Percentiles rank a stretch among this genome's conserved stretches.
Conservation (phyloP, 495 filamentous ascomycete species). For the Massariosphaeria phaeospora region DNA sequence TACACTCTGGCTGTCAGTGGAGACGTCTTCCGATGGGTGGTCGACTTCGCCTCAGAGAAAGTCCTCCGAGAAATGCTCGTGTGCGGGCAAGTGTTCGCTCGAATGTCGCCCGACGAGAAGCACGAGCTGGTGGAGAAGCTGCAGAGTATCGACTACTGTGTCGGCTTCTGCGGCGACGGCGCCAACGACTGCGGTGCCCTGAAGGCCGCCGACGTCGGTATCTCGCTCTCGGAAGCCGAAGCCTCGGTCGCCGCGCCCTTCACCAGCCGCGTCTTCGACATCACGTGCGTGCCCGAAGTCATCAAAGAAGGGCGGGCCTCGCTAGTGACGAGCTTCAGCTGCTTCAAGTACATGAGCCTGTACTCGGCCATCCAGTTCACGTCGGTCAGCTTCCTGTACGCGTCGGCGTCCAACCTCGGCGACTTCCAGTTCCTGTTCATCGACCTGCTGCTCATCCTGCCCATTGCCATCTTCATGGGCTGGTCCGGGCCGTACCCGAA, state of each 20-base stretch:
- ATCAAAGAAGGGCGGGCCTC: slow-evolving; percentile 92
- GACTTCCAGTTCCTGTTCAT: slow-evolving; percentile 99
- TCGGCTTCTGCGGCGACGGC: slow-evolving; percentile 95
- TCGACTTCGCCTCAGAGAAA: slow-evolving; percentile 79
- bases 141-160: slow-evolving; percentile 92
- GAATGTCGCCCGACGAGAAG: slow-evolving; percentile 99
- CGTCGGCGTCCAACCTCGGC: slow-evolving; percentile 89
- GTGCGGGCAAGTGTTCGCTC: slow-evolving; percentile 86
- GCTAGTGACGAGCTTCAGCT: slow-evolving; percentile 95
- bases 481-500: slow-evolving; percentile 81
- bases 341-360: slow-evolving; percentile 99
- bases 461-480: slow-evolving; percentile 98
- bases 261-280: slow-evolving; percentile 92
- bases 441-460: slow-evolving; percentile 85
- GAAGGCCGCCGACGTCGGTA: slow-evolving; percentile 98
- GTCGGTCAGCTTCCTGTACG: slow-evolving; percentile 96
- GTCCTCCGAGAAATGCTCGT: slow-evolving; percentile 77
- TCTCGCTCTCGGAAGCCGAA: slow-evolving; percentile 95
- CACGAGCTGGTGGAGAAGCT: slow-evolving; percentile 97
- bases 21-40: slow-evolving; percentile 93
- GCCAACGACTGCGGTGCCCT: slow-evolving; percentile 98
- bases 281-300: slow-evolving; percentile 89
- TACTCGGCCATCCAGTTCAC: slow-evolving; percentile 99
- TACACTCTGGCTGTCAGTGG: slow-evolving; percentile 87
- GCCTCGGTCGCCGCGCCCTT: slow-evolving; percentile 97